Base-by-base conservation (phyloP, 495 filamentous ascomycete genomes). In the Penicillium robsamsonii region DNA sequence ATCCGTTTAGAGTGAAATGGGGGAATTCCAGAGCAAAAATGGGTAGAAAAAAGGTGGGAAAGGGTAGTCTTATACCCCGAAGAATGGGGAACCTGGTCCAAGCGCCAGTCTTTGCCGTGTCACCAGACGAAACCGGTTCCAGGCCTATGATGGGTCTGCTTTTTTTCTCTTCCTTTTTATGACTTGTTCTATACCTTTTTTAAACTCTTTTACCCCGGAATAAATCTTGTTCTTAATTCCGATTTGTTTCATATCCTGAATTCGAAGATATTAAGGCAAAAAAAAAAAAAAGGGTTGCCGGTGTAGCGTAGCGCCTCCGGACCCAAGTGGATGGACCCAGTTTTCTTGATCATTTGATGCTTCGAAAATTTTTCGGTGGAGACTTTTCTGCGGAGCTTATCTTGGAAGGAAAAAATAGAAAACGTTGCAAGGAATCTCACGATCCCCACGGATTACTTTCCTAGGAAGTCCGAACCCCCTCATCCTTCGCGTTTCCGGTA, bases 361-460 rank as follows among this genome's bases (percentile, higher is more conserved):
- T 64, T 62, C 63, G 63, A 69, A 63, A 63, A 57, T 64, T 66
- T 66, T 61, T 66, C 58, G 42, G 64, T 69, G 66, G 66, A 54
- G 63, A 61, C 64, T 20, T 18, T 57, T 25, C 55, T 17, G 51
- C 53, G 61, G 58, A 69, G 61, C 66, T 69, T 69, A 69, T 66
- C 63, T 62, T 58, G 37, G 27, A 24, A 55, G 27, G 42, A 46
- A 13, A 46, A 61, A 61, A 61, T 57, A 59, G 54, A 57, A 60
- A 62, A 55, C 60, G 56, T 60, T 45, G 58, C 59, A 46, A 55
- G 46, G 59, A 51, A 64, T 53, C 66, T 64, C 58, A 66, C 60
- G 65, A 68, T 68, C 65, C 53, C 61, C 58, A 55, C 66, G 66
- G 66, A 57, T 67, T 69, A 62, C 66, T 59, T 51, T 33, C 45